These are phyloP conservation scores for Rachicladosporium sp. DNA, from an alignment of 2,329 filamentous ascomycete genomes.

Conservation along the genomic window DNA sequence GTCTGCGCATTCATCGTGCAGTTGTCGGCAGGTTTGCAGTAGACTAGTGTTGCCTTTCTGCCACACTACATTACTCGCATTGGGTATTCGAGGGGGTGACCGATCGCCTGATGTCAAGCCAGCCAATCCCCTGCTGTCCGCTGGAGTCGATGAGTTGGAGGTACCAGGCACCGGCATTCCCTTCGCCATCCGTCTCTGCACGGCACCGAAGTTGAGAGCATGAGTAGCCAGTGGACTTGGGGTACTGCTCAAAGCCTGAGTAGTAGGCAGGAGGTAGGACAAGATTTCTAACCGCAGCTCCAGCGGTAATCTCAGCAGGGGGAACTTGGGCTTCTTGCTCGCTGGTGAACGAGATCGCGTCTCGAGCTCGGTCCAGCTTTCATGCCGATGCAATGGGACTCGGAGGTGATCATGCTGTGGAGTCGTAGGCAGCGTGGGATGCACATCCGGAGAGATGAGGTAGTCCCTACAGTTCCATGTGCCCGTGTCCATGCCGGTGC, in stretches of 20 bases:
- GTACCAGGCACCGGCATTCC: conserved; percentile 11
- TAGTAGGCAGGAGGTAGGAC: conserved; percentile 29
- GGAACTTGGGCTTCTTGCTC: conserved; percentile 17
- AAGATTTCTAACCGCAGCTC: conserved; percentile 35
- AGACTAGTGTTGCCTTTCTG: conserved; percentile 28
- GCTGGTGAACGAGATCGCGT: conserved; percentile 20
- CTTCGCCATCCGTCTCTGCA: conserved; percentile 15
- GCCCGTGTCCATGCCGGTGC: conserved; percentile 20
- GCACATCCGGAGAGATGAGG: conserved; percentile 18
- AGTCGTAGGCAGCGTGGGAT: conserved; percentile 13
- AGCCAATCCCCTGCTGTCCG: no score
- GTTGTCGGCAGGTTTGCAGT: conserved; percentile 27
- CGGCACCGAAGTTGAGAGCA: conserved; percentile 19
- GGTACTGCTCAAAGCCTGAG: conserved; percentile 11
- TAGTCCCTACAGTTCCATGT: conserved; percentile 27
- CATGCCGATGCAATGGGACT: conserved; percentile 13
- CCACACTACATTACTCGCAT: conserved; percentile 26
- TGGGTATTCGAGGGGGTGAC: no score
- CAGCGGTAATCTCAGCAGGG: conserved; percentile 27
- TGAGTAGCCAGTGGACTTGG: conserved; percentile 16
- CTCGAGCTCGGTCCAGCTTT: conserved; percentile 21
- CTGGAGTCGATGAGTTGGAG: no score
- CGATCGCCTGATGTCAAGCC: no score
- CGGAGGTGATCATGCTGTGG: conserved; percentile 4
- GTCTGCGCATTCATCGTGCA: conserved; percentile 34